Evolutionary conservation across 768 basidiomycete species (phyloP).

Genomic region (Tylopilus subfusipes): DNA sequence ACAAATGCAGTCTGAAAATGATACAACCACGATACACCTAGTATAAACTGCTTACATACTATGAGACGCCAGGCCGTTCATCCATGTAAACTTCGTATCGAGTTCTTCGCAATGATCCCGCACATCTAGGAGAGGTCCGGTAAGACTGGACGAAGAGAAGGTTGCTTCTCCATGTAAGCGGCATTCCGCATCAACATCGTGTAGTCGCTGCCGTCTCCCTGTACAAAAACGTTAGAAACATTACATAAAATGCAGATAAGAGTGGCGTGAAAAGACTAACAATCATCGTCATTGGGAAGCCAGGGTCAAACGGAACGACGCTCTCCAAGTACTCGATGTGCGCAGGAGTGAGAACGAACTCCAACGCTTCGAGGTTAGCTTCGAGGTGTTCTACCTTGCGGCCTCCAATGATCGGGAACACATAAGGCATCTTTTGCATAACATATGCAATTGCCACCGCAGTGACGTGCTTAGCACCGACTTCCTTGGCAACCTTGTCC

Average conservation of each 20-base stretch:
- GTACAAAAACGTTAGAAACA: neutral
- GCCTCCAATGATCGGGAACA: slow-evolving; percentile 43
- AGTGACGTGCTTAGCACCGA: slow-evolving; percentile 35
- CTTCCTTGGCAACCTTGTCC: slow-evolving; percentile 38
- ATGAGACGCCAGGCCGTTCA: neutral
- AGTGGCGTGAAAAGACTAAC: neutral
- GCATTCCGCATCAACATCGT: neutral
- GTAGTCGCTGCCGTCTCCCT: neutral
- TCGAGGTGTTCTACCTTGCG: slow-evolving; percentile 43
- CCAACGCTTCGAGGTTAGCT: slow-evolving; percentile 43
- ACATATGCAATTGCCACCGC: slow-evolving; percentile 44
- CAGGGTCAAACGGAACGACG: slow-evolving; percentile 35
- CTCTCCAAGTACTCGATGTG: slow-evolving; percentile 40
- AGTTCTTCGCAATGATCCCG: neutral
- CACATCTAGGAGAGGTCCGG: neutral
- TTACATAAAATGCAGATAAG: neutral
- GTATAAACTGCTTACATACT: neutral
- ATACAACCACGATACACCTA: neutral
- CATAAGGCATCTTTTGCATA: slow-evolving; percentile 43
- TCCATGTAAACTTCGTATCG: neutral
- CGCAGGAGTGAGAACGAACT: slow-evolving; percentile 35
- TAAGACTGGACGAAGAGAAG: neutral
- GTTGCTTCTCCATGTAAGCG: neutral
- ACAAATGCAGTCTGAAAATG: neutral
- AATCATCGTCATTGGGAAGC: slow-evolving; percentile 33